These are phyloP conservation scores for Phascolomyces articulosus DNA, from an alignment of 371 early-diverging fungal genomes.

Conservation along the genomic window DNA sequence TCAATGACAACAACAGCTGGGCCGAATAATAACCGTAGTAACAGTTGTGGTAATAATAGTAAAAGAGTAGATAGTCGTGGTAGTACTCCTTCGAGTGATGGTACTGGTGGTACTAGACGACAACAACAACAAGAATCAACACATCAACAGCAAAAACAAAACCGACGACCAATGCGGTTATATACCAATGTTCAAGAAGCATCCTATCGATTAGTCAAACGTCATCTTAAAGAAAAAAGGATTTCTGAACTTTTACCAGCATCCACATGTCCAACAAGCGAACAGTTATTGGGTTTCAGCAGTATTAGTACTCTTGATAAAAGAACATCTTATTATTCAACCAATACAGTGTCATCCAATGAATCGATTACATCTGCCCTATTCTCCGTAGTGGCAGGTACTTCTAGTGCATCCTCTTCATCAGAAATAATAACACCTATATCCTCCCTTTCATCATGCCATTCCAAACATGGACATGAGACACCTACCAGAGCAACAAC, in stretches of 20 bases:
- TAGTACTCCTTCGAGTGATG: too few relatives aligned
- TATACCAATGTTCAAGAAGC: neutral
- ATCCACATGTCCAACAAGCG: constrained; percentile 4
- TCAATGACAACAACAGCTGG: neutral
- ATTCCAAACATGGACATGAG: neutral
- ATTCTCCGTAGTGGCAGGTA: neutral
- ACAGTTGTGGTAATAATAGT: neutral
- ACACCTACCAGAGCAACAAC: neutral
- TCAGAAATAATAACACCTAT: neutral
- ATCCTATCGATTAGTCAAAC: neutral
- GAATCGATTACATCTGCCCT: constrained; percentile 3
- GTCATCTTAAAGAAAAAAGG: neutral
- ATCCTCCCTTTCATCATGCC: constrained; percentile 9
- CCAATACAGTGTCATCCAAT: neutral
- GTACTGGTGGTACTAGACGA: neutral
- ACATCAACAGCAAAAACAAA: neutral
- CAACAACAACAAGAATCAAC: neutral
- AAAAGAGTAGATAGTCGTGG: too few relatives aligned
- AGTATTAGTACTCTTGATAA: neutral
- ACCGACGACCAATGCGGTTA: neutral
- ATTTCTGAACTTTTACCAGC: neutral
- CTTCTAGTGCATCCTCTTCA: neutral
- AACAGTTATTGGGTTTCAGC: neutral
- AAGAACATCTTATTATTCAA: constrained; percentile 2
- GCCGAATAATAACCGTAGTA: too few relatives aligned